Evolutionary conservation across 2,329 filamentous ascomycete species (phyloP), one percentile per base, ranked within the genome.

Genomic region (Arthrobotrys sinensis): DNA sequence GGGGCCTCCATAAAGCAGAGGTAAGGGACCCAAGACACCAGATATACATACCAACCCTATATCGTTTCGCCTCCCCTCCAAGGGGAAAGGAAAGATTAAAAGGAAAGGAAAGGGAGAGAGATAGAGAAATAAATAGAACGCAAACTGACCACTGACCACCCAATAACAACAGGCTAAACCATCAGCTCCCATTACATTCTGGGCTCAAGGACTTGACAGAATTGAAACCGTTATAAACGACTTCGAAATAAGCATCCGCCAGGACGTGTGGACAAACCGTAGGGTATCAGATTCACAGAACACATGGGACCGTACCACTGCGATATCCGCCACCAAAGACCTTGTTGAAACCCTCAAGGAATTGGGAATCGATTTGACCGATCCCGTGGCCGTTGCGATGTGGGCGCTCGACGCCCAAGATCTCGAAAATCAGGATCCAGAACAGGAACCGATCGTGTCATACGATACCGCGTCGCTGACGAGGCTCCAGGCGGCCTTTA

Each of bases 341-440:
- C 60, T 77, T 1, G 65, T 38, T 1, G 7, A 24, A 1, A n/a
- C 66, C 8, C 19, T 77, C 0, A 10, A 28, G 7, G 8, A 48
- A 0, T 21, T n/a, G 11, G 52, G 21, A 16, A 28, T 76, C 4
- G 72, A 76, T 16, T 38, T 76, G 8, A 40, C 57, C 3, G 55
- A 69, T 21, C n/a, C 60, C 4, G 21, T 57, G 14, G 19, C 53
- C 11, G 57, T 77, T 8, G 73, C 73, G 11, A 65, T 57, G 50
- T 77, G 73, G 73, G 48, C 57, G 2, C 14, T 70, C 6, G 57
- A 55, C 21, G 60, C 32, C 3, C 40, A 52, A 11, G 14, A 48
- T 45, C 45, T 16, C 12, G 46, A 6, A 0, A 21, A 36, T 3
- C 24, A 52, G 1, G 21, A 21, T 16, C 14, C 4, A 34, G 32